Base-by-base conservation (phyloP, 306 rosid genomes). In the Quercus wislizeni region DNA sequence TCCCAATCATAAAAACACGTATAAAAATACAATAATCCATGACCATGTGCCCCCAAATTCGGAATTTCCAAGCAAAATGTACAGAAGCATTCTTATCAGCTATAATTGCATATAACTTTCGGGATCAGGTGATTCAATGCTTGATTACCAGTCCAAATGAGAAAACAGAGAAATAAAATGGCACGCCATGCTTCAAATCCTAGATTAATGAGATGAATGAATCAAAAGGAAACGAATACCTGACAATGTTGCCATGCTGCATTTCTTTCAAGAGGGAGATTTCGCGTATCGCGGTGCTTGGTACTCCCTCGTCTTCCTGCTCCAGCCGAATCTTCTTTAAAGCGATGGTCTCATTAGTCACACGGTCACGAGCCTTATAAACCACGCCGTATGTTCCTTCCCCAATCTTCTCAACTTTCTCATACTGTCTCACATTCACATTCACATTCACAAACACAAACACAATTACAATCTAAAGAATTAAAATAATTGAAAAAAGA, bases 341-440 rank as follows among this genome's bases (percentile, higher is more conserved):
- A 1, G 98, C 98, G 76, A 91, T 90, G 51, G 94, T 93, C 86
- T 93, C 91, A 62, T 93, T 91, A 0, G 98, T 91, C 70, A 74
- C 70, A 18, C 92, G 91, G 83, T 93, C 94, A 74, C 97, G 96
- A 69, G 97, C 98, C 91, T 93, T 93, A 85, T 93, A 93, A 71
- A 93, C 98, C 79, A 93, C 98, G 21, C 98, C 98, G 76, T 93
- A 93, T 35, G 98, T 91, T 54, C 98, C 98, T 84, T 93, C 98
- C 4, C 98, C 98, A 52, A 93, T 93, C 89, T 93, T 93, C 90
- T 93, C 98, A 49, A 93, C 96, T 76, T 93, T 91, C 90, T 91
- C 97, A 81, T 93, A 93, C 98, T 93, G 82, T 8, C 46, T 77
- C 78, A 74, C 81, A 83, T 51, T 52, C 80, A 71, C 81, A 82